Evolutionary conservation across 805 yeast genomes (phyloP), one percentile per base, ranked within the genome.

Genomic region (Priceomyces melissophilus): DNA sequence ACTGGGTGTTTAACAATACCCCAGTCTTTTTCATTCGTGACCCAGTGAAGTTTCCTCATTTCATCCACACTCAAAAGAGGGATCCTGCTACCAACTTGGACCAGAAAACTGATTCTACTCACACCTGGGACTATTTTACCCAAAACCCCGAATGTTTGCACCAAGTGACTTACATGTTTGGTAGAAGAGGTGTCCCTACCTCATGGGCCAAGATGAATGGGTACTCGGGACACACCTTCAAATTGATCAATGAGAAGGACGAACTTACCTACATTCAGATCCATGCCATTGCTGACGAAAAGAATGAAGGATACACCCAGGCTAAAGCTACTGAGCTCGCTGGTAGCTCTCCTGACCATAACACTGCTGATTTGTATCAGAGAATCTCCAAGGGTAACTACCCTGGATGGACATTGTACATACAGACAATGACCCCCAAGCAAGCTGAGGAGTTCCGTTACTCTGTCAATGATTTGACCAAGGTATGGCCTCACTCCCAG

Each of bases 1-100:
- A 81, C 65, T 81, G 84, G 83, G 87, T 81, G 14, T 79, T 78
- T 69, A 82, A 80, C 67, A 82, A 82, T 65, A 82, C 87, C 14
- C 87, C 87, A 10, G 70, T 81, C 20, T 80, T 80, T 58, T 80
- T 80, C 63, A 66, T 81, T 44, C 70, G 85, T 47, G 82, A 80
- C 60, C 84, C 84, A 29, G 60, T 73, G 32, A 79, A 80, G 67
- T 81, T 81, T 67, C 81, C 84, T 8, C 70, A 71, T 49, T 79
- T 80, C 57, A 80, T 81, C 51, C 86, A 81, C 66, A 77, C 86
- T 15, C 86, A 80, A 63, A 81, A 81, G 73, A 75, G 87, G 53
- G 72, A 79, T 62, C 87, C 87, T 13, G 71, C 76, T 53, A 80
- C 85, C 14, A 46, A 54, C 43, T 60, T 79, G 53, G 73, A 73